These are phyloP conservation scores for Ganoderma lucidum DNA, from an alignment of 1,284 basidiomycete species.

Conservation along the genomic window DNA sequence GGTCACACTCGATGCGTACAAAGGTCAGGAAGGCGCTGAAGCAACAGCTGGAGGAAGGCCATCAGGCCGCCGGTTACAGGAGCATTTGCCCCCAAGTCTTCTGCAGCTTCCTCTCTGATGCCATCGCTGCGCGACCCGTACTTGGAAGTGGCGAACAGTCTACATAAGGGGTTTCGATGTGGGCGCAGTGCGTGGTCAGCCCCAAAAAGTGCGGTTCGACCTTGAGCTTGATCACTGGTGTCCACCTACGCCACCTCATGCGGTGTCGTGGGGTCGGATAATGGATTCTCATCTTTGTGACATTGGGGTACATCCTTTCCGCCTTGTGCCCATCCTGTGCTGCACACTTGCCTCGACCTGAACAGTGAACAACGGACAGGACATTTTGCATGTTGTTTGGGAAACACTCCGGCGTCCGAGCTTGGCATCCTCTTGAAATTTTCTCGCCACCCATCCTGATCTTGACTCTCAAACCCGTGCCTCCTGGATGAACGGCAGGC, in stretches of 20 bases:
- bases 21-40: constrained; percentile 82
- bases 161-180: constrained; percentile 22
- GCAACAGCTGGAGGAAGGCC: constrained; percentile 80
- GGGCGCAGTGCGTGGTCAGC: neutral
- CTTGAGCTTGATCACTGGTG: constrained; percentile 60
- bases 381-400: constrained; percentile 85
- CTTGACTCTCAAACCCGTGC: constrained; percentile 77
- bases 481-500: constrained; percentile 91
- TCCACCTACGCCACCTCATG: constrained; percentile 51
- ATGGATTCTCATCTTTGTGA: constrained; percentile 61
- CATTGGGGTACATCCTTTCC: constrained; percentile 66
- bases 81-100: constrained; percentile 78
- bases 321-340: neutral
- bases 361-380: constrained; percentile 43
- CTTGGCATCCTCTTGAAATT: constrained; percentile 79
- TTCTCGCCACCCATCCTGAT: constrained; percentile 73
- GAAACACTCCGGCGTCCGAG: constrained; percentile 84
- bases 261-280: constrained; percentile 57
- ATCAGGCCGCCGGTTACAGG: constrained; percentile 76
- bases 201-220: constrained; percentile 35
- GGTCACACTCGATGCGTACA: constrained; percentile 86
- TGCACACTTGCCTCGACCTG: neutral
- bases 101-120: constrained; percentile 79
- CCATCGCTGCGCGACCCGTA: constrained; percentile 63
- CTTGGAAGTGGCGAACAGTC: constrained; percentile 35